Percentiles rank a stretch among this genome's conserved stretches.
phyloP scores from a whole-genome alignment of 257 asterid species.

The Ocimum tenuiflorum region DNA sequence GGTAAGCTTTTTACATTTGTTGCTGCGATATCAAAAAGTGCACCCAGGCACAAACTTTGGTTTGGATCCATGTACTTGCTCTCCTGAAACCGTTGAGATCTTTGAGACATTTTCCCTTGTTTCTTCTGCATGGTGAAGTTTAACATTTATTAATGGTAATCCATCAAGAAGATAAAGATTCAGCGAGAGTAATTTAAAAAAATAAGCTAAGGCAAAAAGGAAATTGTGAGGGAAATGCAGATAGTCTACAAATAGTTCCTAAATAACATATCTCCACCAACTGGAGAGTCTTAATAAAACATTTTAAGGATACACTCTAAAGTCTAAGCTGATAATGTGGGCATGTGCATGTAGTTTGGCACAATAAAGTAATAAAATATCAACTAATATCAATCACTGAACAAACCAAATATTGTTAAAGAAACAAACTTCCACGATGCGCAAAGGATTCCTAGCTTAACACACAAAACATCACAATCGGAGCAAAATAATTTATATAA shows the following conservation, averaged over 20 bases:
- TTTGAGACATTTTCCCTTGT: slow-evolving; percentile 51
- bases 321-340: neutral
- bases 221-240: neutral
- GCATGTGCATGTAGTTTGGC: neutral
- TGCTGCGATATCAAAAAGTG: slow-evolving; percentile 95
- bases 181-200: neutral
- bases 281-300: too few relatives aligned
- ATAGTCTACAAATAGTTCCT: neutral
- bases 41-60: slow-evolving; percentile 87
- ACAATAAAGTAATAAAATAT: neutral
- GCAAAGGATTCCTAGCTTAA: too few relatives aligned
- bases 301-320: too few relatives aligned
- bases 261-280: slow-evolving; percentile 3
- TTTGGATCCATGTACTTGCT: slow-evolving; percentile 93
- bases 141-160: neutral
- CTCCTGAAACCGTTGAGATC: slow-evolving; percentile 66
- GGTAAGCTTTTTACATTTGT: slow-evolving; percentile 54
- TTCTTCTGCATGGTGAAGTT: slow-evolving; percentile 49
- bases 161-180: neutral
- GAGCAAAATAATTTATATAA: too few relatives aligned
- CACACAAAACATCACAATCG: too few relatives aligned
- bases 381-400: neutral
- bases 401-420: neutral
- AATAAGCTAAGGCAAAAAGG: neutral
- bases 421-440: neutral